These are phyloP conservation scores for Pythium aristosporum DNA, from an alignment of 352 stramenopile species.

Conservation along the genomic window DNA sequence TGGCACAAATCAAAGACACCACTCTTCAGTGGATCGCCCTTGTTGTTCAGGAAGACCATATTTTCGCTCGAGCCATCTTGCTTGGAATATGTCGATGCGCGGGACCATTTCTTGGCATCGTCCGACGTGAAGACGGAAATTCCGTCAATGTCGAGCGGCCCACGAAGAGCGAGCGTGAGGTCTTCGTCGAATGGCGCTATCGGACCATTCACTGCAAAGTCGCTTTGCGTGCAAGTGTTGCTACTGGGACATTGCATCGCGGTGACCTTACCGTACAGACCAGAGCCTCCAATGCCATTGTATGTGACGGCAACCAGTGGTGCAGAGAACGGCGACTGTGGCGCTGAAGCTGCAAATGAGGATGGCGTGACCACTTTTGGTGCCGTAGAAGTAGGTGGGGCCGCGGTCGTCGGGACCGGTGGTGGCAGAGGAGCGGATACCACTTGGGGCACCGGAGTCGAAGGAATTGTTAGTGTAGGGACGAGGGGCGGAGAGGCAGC, in stretches of 20 bases:
- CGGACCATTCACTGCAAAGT: slow-evolving; percentile 31
- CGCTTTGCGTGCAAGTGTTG: slow-evolving; percentile 25
- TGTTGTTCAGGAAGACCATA: slow-evolving; percentile 60
- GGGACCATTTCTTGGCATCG: slow-evolving; percentile 21
- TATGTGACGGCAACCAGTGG: slow-evolving; percentile 29
- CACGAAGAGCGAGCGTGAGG: slow-evolving; percentile 41
- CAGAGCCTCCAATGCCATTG: slow-evolving; percentile 31
- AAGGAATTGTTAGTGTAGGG: neutral
- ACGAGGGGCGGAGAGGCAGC: neutral
- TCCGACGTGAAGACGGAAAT: slow-evolving; percentile 40
- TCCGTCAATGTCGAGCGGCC: slow-evolving; percentile 39
- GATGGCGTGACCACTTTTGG: neutral
- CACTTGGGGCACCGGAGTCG: neutral
- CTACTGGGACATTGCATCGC: slow-evolving; percentile 28
- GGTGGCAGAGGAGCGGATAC: neutral
- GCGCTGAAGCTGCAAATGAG: neutral
- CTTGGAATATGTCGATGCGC: slow-evolving; percentile 37
- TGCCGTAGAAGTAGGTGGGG: neutral
- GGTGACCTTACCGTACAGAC: slow-evolving; percentile 36
- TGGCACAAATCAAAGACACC: slow-evolving; percentile 44
- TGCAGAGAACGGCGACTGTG: neutral
- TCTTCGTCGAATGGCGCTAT: slow-evolving; percentile 48
- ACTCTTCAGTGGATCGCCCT: slow-evolving; percentile 33
- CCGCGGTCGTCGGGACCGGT: neutral
- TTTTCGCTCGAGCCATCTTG: slow-evolving; percentile 26